A percentile compares a stretch with the other conserved stretches of the same genome.
Evolutionary conservation across 257 asterid genomes (phyloP).

Genomic region (Nicotiana noctiflora): DNA sequence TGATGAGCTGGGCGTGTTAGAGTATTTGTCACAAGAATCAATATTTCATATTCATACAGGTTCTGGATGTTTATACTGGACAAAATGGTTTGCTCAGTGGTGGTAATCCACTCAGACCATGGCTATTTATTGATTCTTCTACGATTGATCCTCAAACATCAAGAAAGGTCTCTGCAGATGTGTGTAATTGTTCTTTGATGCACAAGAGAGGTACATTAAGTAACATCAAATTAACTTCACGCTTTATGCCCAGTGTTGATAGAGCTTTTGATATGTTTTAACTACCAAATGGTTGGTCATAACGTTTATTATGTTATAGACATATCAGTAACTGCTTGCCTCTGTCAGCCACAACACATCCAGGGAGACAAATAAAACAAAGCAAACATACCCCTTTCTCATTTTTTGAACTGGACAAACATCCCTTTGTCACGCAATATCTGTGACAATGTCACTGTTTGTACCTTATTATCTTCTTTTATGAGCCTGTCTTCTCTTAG

Average conservation of each 20-base stretch:
- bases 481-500: background rate
- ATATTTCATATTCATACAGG: slow-evolving; percentile 35
- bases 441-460: background rate
- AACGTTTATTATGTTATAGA: background rate
- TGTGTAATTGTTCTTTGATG: slow-evolving; percentile 36
- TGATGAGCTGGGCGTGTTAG: background rate
- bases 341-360: background rate
- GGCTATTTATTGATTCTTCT: slow-evolving; percentile 83
- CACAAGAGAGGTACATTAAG: slow-evolving; percentile 36
- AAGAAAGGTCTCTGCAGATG: slow-evolving; percentile 52
- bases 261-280: background rate
- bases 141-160: slow-evolving; percentile 95
- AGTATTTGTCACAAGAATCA: background rate
- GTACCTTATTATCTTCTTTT: too few species aligned
- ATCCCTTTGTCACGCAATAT: background rate
- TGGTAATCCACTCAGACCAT: slow-evolving; percentile 43
- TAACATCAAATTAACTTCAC: background rate
- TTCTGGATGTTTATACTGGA: slow-evolving; percentile 82
- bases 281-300: background rate
- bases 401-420: too few species aligned
- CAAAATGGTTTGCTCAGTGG: slow-evolving; percentile 58
- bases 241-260: background rate
- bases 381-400: background rate
- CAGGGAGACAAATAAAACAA: background rate
- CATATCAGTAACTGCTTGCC: background rate